Base-by-base conservation (phyloP, 2,329 filamentous ascomycete genomes). In the Penicillium sp. region DNA sequence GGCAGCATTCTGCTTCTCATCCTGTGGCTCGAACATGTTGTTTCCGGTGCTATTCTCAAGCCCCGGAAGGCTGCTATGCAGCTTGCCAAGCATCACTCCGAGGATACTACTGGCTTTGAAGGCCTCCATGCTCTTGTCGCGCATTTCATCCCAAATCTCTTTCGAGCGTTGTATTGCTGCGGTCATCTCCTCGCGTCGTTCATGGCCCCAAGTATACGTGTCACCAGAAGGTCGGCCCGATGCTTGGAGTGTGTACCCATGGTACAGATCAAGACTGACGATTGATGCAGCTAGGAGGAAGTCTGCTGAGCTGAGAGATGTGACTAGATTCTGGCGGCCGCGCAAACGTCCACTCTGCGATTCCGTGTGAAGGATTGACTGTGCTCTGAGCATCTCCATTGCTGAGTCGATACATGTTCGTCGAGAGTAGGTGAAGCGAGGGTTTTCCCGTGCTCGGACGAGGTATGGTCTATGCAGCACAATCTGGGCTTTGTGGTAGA, bases 391-490 rank as follows among this genome's bases (percentile, higher is more conserved):
- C 48, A 96, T 87, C 63, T 89, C 87, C 81, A 97, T 82, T 0
- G 92, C 91, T 1, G 93, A 90, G 67, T 96, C 91, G 42, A 98
- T 88, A 61, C 91, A 95, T 22, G 87, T 89, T 42, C 88, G 87
- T 29, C 93, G 85, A 3, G 92, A 96, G 69, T 95, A 91, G 9
- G 87, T 85, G 68, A 96, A 98, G 9, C 92, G 84, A 10, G 89
- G 81, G 65, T 93, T 95, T 57, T 90, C 85, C 48, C 90, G 82
- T 5, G 92, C 90, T 57, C 87, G 85, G n/a, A 85, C 81, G 56
- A 96, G 83, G 72, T 95, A 97, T 62, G 92, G 92, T 50, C 92
- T 85, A 73, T 99, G 95, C 39, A 99, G 83, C 22, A 96, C 84
- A 67, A 91, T 96, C 66, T 96, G 83, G 19, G 92, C 90, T 76